These are phyloP conservation scores for Entamoeba dispar DNA, from an alignment of 208 protist species.

Conservation along the genomic window DNA sequence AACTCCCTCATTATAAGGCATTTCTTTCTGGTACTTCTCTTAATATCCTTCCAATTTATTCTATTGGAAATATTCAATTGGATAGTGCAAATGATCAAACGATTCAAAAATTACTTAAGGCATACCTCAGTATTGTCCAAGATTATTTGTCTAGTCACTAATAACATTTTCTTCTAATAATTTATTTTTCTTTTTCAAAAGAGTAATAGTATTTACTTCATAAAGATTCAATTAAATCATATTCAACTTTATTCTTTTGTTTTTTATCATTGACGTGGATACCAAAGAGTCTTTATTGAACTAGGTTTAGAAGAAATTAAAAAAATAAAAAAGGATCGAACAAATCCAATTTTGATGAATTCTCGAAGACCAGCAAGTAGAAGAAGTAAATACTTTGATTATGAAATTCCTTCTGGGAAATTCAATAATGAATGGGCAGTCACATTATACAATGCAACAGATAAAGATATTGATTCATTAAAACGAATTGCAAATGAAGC, in stretches of 20 bases:
- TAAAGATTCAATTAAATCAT: too few species aligned
- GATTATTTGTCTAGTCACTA: neutral
- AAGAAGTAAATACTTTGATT: neutral
- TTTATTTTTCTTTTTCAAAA: too few species aligned
- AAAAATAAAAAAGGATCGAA: too few species aligned
- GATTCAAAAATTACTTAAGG: neutral
- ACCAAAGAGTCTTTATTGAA: too few species aligned
- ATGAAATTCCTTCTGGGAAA: neutral
- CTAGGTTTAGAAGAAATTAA: too few species aligned
- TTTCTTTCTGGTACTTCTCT: neutral
- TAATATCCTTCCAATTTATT: neutral
- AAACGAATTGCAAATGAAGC: neutral
- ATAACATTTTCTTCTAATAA: too few species aligned
- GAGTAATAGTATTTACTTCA: too few species aligned
- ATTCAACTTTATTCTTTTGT: too few species aligned
- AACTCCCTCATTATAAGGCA: neutral
- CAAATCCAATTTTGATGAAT: too few species aligned
- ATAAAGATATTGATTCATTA: neutral
- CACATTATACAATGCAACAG: neutral
- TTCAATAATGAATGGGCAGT: neutral
- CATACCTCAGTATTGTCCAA: neutral
- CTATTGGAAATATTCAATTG: neutral
- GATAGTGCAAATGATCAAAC: neutral
- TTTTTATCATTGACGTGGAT: too few species aligned
- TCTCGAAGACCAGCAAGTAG: neutral